Base-by-base conservation (phyloP, 2,329 filamentous ascomycete genomes). In the Zalaria sp. region DNA sequence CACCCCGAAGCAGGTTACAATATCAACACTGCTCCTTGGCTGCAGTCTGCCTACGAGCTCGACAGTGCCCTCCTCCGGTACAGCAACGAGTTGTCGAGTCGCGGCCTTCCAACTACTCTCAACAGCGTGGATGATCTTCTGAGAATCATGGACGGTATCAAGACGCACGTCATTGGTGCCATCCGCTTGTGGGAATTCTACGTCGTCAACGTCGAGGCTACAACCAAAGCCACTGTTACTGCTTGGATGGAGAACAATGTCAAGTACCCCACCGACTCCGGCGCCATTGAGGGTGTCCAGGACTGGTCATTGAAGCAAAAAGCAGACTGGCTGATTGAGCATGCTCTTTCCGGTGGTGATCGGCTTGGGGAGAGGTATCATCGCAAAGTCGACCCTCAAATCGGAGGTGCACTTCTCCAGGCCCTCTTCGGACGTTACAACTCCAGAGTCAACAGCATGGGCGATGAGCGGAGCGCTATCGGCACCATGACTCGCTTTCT, bases 1-100 rank as follows among this genome's bases (percentile, higher is more conserved):
- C 89, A 98, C 56, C 91, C 93, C 0, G 91, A 98, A 53, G 83
- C 87, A 36, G 91, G 91, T 10, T 98, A 98, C 71, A 98, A 93
- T 58, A 69, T 94, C 49, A 79, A 79, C 34, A 96, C 89, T 0
- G 88, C 91, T 0, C 91, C 91, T 6, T 77, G 75, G 69, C 59
- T 81, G 34, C 66, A 72, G 50, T 62, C 75, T 35, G 75, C 77
- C 3, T 67, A 94, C 10, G 83, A 86, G 45, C 69, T 96, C n/a
- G 79, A 93, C 54, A 76, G 70, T 34, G 79, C 78, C 29, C 65
- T 96, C n/a, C 58, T 82, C 40, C 62, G 75, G 40, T 83, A 76
- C 54, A 70, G 80, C 46, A 64, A 69, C 26, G 67, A 78, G 5
- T 65, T 85, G n/a, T 64, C 71, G 37, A 67, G 73, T 37, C 66